Evolutionary conservation across 2,329 filamentous ascomycete genomes (phyloP).

Genomic region (Cladosporium sp.): DNA sequence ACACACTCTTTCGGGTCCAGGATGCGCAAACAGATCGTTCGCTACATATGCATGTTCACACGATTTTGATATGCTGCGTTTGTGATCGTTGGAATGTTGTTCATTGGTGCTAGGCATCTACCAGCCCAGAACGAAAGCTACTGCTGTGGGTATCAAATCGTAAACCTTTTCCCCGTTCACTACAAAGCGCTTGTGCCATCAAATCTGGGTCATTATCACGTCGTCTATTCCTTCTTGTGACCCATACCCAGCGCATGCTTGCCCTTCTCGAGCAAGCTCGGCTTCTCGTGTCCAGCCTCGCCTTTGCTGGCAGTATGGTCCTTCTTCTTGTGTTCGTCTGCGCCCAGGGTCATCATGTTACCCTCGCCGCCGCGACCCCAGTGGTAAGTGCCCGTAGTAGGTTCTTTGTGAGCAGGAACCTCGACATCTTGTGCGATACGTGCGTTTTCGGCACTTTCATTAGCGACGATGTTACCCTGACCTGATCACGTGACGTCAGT

Average conservation of each 20-base stretch:
- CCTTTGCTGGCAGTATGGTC: conserved; percentile 15
- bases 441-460: conserved; percentile 66
- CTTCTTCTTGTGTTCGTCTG: conserved; percentile 21
- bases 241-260: conserved; percentile 47
- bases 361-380: conserved; percentile 72
- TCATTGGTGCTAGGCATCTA: neutral
- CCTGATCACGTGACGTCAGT: conserved; percentile 39
- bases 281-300: conserved; percentile 21
- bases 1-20: too few species aligned
- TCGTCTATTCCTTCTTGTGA: conserved; percentile 31
- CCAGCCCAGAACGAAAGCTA: neutral
- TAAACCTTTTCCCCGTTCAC: neutral
- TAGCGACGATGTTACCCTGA: conserved; percentile 81
- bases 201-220: neutral
- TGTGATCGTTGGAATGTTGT: neutral
- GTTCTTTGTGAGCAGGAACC: conserved; percentile 42
- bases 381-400: conserved; percentile 55
- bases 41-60: too few species aligned
- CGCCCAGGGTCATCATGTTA: conserved; percentile 55
- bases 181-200: neutral
- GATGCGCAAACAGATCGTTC: too few species aligned
- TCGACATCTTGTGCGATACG: conserved; percentile 80
- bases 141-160: conserved; percentile 1
- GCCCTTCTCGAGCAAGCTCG: conserved; percentile 48
- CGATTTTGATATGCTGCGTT: neutral